Evolutionary conservation across 108 stramenopile species (phyloP), one percentile per base, ranked within the genome.

Genomic region (Discostella pseudostelligera): DNA sequence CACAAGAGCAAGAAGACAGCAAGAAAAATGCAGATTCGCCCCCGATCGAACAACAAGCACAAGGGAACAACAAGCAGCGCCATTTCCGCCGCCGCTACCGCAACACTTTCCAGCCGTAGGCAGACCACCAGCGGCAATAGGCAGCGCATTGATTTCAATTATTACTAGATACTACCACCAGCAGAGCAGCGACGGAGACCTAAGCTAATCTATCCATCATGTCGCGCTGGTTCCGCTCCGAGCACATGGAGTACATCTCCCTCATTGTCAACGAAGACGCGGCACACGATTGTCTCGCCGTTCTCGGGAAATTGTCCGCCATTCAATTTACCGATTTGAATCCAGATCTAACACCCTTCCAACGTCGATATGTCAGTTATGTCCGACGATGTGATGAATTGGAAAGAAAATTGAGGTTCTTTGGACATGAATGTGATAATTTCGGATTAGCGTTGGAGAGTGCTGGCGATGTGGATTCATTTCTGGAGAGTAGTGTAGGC

Each of bases 201-300:
- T n/a, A n/a, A n/a, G n/a, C n/a, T n/a, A n/a, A n/a, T n/a, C n/a
- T n/a, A n/a, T n/a, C 65, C 64, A 93, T 44, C 40, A 98, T 98
- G 97, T 83, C 93, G 35, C 84, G 82, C 65, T 99, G 98, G 98
- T 99, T 97, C 68, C 97, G 98, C 65, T 97, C 97, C 55, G 96
- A 96, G 68, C 93, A 95, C 57, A 98, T 99, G 98, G 86, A 95
- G 81, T 99, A 99, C 65, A 93, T 97, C 82, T 93, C 90, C 84
- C 79, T 99, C 53, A 97, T 99, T 67, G 88, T 99, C 44, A 92
- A 96, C 51, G 97, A 97, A 75, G 96, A 97, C 74, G 96, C 96
- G 1, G 94, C 98, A 45, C 98, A 97, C 77, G 87, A 89, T 55
- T 93, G 89, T 64, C 76, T 97, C 22, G 85, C 89, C 43, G 93